Base-by-base conservation (phyloP, 805 yeast species). In the Groenewaldozyma tartarivorans region DNA sequence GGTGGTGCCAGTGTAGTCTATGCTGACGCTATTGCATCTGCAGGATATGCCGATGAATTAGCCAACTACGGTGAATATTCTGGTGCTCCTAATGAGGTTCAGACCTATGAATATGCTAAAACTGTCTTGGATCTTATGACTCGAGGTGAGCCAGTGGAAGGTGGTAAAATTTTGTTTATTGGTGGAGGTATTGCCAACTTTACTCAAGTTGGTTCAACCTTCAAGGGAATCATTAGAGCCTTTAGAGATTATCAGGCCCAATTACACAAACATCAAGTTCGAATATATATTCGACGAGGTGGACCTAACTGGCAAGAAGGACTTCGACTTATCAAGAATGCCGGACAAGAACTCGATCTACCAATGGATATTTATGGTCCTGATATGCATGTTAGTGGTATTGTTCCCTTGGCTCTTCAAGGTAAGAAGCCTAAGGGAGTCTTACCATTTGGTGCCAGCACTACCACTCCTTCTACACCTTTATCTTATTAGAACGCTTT, bases 271-370 rank as follows among this genome's bases (percentile, higher is more conserved):
- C 71, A 66, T 57, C 57, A 62, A 52, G 71, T 67, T 34, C 48
- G 54, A 38, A 64, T 66, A 49, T 66, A 53, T 48, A 66, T 67
- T 38, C 66, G 71, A 42, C 64, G 71, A 27, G 71, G 72, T 34
- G 71, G 71, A 30, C 71, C 71, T 39, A 66, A 65, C 60, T 66
- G 71, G 70, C 72, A 66, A 52, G 71, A 66, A 52, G 71, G 72
- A 45, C 60, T 66, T 42, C 62, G 70, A 26, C 60, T 67, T 39
- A 59, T 66, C 57, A 63, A 59, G 56, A 53, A 57, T 38, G 66
- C 68, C 35, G 69, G 71, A 36, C 67, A 67, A 52, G 71, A 66
- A 49, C 61, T 67, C 16, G 64, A 61, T 32, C 51, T 66, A 45
- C 67, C 68, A 29, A 67, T 66, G 71, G 71, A 66, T 55, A 63